phyloP scores from a whole-genome alignment of 2,329 filamentous ascomycete genomes.

The Fusarium sp. region DNA sequence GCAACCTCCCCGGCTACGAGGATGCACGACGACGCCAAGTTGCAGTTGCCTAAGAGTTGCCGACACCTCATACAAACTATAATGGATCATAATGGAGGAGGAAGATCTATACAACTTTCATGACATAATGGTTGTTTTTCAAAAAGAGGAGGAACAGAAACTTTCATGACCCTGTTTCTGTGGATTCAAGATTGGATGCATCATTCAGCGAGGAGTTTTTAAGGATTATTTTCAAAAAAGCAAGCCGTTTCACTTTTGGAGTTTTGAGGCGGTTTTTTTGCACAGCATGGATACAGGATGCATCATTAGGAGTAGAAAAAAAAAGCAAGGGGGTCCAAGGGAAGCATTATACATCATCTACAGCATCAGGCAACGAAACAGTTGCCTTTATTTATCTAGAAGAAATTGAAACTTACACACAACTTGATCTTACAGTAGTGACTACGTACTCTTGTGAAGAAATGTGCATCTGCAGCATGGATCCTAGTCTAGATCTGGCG shows the following conservation, averaged over 20 bases:
- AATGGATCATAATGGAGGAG: constrained; percentile 40
- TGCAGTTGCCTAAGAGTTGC: constrained; percentile 36
- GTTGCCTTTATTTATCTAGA: constrained; percentile 10
- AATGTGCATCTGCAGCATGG: neutral
- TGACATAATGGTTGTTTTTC: constrained; percentile 27
- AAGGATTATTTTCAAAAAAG: constrained; percentile 30
- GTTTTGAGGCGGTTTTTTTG: constrained; percentile 13
- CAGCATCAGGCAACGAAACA: constrained; percentile 16
- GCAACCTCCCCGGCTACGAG: constrained; percentile 56
- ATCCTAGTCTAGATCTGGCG: constrained; percentile 6
- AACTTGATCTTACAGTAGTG: neutral
- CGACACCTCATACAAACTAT: constrained; percentile 3
- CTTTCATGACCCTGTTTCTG: constrained; percentile 27
- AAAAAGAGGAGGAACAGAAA: constrained; percentile 24
- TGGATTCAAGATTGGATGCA: constrained; percentile 15
- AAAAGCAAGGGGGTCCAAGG: constrained; percentile 18
- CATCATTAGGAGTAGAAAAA: constrained; percentile 23
- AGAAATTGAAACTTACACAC: constrained; percentile 21
- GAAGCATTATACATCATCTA: constrained; percentile 31
- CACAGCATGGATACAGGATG: constrained; percentile 1
- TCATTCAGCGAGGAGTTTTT: constrained; percentile 44
- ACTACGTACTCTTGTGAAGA: neutral
- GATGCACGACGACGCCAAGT: constrained; percentile 47
- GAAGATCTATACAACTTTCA: constrained; percentile 24
- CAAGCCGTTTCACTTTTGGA: constrained; percentile 12